These are phyloP conservation scores for Arthroderma sp. DNA, from an alignment of 2,329 filamentous ascomycete species.

Conservation along the genomic window DNA sequence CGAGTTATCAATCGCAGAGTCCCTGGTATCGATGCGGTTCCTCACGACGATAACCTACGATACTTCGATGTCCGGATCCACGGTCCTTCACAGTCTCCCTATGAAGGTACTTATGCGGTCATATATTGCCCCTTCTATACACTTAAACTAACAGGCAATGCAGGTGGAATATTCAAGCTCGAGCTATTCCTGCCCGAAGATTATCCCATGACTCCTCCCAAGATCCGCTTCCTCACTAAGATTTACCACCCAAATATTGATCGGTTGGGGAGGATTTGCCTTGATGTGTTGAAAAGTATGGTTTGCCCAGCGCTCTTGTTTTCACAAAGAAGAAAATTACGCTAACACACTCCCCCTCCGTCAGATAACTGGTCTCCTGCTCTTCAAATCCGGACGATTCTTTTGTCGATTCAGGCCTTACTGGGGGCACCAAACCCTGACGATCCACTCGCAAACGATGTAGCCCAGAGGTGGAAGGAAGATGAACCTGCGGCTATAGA, in stretches of 20 bases:
- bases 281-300: conserved; percentile 93
- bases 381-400: conserved; percentile 91
- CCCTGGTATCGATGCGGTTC: conserved; percentile 86
- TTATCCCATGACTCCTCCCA: conserved; percentile 97
- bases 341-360: background rate
- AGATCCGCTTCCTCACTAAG: conserved; percentile 96
- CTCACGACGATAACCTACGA: conserved; percentile 91
- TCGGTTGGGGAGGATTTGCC: conserved; percentile 88
- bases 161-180: conserved; percentile 81
- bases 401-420: conserved; percentile 95
- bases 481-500: conserved; percentile 84
- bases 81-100: conserved; percentile 81
- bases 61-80: conserved; percentile 98
- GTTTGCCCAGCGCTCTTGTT: background rate
- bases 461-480: conserved; percentile 96
- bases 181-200: conserved; percentile 97
- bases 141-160: conserved; percentile 3
- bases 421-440: conserved; percentile 95
- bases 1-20: conserved; percentile 45
- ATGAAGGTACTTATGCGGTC: conserved; percentile 54
- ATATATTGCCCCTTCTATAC: conserved; percentile 3
- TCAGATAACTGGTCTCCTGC: conserved; percentile 97
- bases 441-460: conserved; percentile 94
- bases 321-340: background rate
- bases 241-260: conserved; percentile 99